Evolutionary conservation across 164 flowering plant species (phyloP), one percentile per base, ranked within the genome.

Genomic region (Kingdonia uniflora): DNA sequence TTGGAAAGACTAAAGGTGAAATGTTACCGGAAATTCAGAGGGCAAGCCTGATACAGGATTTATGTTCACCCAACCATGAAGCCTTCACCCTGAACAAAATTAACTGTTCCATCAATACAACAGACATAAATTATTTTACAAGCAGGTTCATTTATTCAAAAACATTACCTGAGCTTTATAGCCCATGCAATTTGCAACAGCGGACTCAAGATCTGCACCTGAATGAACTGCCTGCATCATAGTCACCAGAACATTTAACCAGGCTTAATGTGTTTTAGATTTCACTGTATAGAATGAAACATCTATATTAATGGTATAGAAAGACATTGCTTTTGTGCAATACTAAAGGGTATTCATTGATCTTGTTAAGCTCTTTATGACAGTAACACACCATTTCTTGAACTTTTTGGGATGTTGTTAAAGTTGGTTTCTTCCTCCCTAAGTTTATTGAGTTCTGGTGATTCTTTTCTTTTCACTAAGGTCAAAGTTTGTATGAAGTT

Each of bases 201-300:
- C 95, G 65, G 96, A 85, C 72, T 92, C 96, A 21, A 92, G 95
- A 80, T 92, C 99, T 57, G 99, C 99, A 51, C 99, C 99, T 26
- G 99, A 92, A 80, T 92, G 99, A 69, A 92, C 99, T 23, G 99
- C 96, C 97, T 92, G 74, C 64, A 74, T 11, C 7, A 41, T 37
- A 24, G 57, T 45, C 52, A 37, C 39, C 59, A 57, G 2, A 44
- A 54, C 13, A 6, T 59, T 7, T 20, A 26, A 20, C 25, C 20
- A 16, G 45, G 51, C 12, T 23, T 24, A 29, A 47, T n/a, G 19
- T 45, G 52, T 11, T 20, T 26, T 21, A 47, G 12, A 19, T 29
- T 29, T 3, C 35, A n/a, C n/a, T n/a, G 35, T 29, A 8, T 3
- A 29, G 8, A 4, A 29, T 29, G 35, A 29, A 29, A 29, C 35